Evolutionary conservation across 345 rosid species (phyloP).

Genomic region (Zanthoxylum bungeanum): DNA sequence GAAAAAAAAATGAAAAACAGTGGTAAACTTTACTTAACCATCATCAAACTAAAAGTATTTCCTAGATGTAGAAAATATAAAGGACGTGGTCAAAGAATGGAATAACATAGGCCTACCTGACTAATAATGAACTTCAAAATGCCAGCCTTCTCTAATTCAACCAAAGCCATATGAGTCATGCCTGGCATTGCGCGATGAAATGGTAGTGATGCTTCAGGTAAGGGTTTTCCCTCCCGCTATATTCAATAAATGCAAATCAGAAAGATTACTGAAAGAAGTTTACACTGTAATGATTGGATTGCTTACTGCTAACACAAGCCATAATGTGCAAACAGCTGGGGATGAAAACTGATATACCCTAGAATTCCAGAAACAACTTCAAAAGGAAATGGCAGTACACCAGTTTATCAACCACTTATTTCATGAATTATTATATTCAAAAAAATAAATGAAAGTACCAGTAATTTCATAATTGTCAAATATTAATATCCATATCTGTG

Average conservation of each 20-base stretch:
- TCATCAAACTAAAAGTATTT: not conserved
- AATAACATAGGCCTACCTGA: conserved; percentile 49
- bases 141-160: conserved; percentile 84
- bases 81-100: not conserved
- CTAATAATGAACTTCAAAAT: conserved; percentile 83
- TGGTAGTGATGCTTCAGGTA: conserved; percentile 89
- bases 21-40: not conserved
- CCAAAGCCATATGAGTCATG: conserved; percentile 96
- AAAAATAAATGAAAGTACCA: not conserved
- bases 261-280: conserved; percentile 6
- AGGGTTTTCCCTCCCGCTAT: conserved; percentile 85
- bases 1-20: not conserved
- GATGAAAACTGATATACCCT: not conserved
- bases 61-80: not conserved
- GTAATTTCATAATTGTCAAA: not conserved
- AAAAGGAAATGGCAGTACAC: not conserved
- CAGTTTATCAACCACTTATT: not conserved
- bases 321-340: not conserved
- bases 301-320: conserved; percentile 4
- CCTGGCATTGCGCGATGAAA: conserved; percentile 98
- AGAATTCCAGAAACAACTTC: not conserved
- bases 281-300: not conserved
- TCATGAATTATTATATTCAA: not conserved
- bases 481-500: not conserved
- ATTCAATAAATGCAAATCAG: conserved; percentile 15